Base-by-base conservation (phyloP, 805 yeast species). In the Hanseniaspora pseudoguilliermondii region DNA sequence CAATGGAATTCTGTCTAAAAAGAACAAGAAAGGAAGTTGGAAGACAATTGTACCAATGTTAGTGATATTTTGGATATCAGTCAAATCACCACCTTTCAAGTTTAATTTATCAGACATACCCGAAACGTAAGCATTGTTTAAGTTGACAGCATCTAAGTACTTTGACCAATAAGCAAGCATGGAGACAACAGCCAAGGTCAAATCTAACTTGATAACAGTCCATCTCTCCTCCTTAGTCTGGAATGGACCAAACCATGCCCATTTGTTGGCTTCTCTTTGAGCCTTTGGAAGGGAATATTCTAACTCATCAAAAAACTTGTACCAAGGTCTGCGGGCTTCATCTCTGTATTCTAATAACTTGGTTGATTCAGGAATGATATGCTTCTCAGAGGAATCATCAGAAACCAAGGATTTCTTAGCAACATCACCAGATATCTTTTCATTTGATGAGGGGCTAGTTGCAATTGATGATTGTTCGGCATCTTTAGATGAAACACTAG, bases 81-180 rank as follows among this genome's bases (percentile, higher is more conserved):
- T 78, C 57, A 82, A 72, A 60, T 83, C 86, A 62, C 82, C 79
- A 13, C 85, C 86, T 54, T 72, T 62, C 72, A 84, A 75, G 5
- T 72, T 71, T 39, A 83, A 68, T 47, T 72, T 81, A 60, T 76
- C 80, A 57, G 75, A 67, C 78, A 84, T 73, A 21, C 86, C 84
- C 18, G 82, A 75, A 42, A 80, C 81, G 61, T 82, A 83, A 1
- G 88, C 88, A 62, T 82, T 81, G 58, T 75, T 75, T 56, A 83
- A 65, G 65, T 83, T 83, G 34, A 78, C 71, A 56, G 75, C 77
- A 61, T 83, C 87, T 55, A 83, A 66, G 60, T 76, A 77, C 62
- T 81, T 82, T 57, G 82, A 79, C 85, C 85, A 83, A 65, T 82
- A 82, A 1, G 80, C 80, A 57, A 80, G 66, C 65, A 81, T 76